Percentiles rank a stretch among this genome's conserved stretches.
Evolutionary conservation across 345 rosid species (phyloP).

Genomic region (Eucalyptus marginata): DNA sequence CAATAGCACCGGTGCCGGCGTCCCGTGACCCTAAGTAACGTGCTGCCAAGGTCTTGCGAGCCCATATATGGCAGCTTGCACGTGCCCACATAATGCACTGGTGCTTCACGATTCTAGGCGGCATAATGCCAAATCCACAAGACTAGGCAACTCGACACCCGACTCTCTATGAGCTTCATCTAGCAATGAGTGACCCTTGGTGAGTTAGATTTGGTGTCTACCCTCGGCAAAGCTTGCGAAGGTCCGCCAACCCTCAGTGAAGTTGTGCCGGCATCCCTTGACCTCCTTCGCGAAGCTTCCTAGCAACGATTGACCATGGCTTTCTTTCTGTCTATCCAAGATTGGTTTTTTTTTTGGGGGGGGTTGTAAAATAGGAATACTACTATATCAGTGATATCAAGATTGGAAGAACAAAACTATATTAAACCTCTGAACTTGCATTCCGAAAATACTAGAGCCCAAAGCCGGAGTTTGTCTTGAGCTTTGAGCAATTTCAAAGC

Average conservation of each 20-base stretch:
- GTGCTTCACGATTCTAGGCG: neutral
- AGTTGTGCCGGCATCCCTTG: neutral
- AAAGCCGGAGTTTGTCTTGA: rapidly evolving
- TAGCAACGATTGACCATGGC: neutral
- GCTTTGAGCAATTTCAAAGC: neutral
- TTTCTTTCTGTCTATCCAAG: neutral
- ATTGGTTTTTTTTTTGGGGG: neutral
- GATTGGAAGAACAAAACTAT: neutral
- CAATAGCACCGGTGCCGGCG: too few species aligned
- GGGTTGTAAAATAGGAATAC: neutral
- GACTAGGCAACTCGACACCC: neutral
- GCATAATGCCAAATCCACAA: neutral
- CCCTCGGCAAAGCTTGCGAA: neutral
- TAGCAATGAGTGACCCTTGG: neutral
- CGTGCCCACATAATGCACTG: rapidly evolving
- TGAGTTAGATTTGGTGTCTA: too few species aligned
- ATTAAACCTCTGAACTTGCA: neutral
- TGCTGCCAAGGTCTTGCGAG: neutral
- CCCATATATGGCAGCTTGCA: too few species aligned
- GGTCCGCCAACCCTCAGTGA: neutral
- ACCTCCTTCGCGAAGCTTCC: neutral
- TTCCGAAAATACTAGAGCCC: neutral
- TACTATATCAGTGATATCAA: neutral
- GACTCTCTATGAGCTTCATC: neutral
- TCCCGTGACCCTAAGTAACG: too few species aligned